Evolutionary conservation across 179 eudicot genomes (phyloP).

Genomic region (Actinidia chinensis): DNA sequence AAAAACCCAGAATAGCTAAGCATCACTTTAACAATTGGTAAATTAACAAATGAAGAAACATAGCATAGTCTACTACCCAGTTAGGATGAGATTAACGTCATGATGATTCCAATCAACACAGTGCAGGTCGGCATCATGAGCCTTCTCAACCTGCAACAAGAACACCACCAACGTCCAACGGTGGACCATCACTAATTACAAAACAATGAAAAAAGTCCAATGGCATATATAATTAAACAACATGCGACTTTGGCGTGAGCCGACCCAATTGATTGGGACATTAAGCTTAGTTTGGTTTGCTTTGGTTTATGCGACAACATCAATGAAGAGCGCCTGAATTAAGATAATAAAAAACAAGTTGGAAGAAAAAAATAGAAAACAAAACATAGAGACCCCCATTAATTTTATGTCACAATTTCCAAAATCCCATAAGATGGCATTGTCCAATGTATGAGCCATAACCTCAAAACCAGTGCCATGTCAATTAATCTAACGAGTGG

Average conservation of each 20-base stretch:
- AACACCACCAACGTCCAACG: not conserved
- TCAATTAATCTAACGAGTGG: not conserved
- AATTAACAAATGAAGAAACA: not conserved
- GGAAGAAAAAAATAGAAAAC: no score
- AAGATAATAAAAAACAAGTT: no score
- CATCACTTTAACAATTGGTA: not conserved
- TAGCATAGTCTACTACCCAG: slow-evolving; percentile 58
- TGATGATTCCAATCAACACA: slow-evolving; percentile 98
- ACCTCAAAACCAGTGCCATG: not conserved
- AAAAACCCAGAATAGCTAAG: no score
- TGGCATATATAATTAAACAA: not conserved
- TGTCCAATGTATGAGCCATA: not conserved
- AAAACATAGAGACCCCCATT: not conserved
- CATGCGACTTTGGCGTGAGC: no score
- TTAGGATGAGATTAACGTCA: slow-evolving; percentile 78
- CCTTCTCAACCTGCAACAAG: slow-evolving; percentile 77
- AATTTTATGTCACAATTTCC: not conserved
- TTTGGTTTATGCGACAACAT: no score
- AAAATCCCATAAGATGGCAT: not conserved
- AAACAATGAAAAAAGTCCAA: not conserved
- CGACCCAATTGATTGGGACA: no score
- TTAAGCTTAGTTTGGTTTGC: no score
- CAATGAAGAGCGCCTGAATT: not conserved
- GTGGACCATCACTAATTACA: not conserved
- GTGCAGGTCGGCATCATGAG: slow-evolving; percentile 93